Evolutionary conservation across 2,329 filamentous ascomycete genomes (phyloP), one percentile per base, ranked within the genome.

Genomic region (Blastomyces gilchristii): DNA sequence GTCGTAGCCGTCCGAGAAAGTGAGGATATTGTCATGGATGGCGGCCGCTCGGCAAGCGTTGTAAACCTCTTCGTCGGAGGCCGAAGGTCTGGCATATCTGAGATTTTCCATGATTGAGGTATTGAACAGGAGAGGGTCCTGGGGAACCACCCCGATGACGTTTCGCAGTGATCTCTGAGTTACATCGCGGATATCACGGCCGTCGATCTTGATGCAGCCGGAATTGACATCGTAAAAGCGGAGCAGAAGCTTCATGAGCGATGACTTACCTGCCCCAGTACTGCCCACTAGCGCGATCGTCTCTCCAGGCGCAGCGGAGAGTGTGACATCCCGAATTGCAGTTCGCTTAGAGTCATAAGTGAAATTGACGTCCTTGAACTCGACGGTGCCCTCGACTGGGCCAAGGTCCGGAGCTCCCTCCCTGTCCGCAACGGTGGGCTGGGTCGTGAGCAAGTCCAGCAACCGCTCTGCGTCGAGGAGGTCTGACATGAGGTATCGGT

Each of bases 151-250:
- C 9, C 41, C 39, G 16, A 60, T 49, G 14, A 9, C 45, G 5
- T 60, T 43, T 18, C 47, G 47, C 3, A 60, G 25, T 6, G 43
- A 31, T 12, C 6, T 28, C 34, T 34, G n/a, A 22, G 28, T 47
- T 14, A 49, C 18, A 37, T 45, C 41, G 7, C 41, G 25, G 7
- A 60, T 49, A 22, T 60, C 58, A 31, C 34, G 25, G 16, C 43
- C 58, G 45, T 60, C 58, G 45, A 60, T 50, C 4, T 34, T 22
- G 41, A 60, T 49, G 34, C 7, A n/a, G 39, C 58, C 58, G 9
- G 58, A 49, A 12, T 14, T 43, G 16, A 45, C 22, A 22, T 28
- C 45, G 28, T 60, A 60, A 16, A 49, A 39, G 2, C 47, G 58
- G 25, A 49, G 22, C 18, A 60, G 41, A 37, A 60, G 43, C 7